Percentiles rank a stretch among this genome's conserved stretches.
Evolutionary conservation across 2,329 filamentous ascomycete species (phyloP).

Genomic region (Diaporthe caulivora): DNA sequence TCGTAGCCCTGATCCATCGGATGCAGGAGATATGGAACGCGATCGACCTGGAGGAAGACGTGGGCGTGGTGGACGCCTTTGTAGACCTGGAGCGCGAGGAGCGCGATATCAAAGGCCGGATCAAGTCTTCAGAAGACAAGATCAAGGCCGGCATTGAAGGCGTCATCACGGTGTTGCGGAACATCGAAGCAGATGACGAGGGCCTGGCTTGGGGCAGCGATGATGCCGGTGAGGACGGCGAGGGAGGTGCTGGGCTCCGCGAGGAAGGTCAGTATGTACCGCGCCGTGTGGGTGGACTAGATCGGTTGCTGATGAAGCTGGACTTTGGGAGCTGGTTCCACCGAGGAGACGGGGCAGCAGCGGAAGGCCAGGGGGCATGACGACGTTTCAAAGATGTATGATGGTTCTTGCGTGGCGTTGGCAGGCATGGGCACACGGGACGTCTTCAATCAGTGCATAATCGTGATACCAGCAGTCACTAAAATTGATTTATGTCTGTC

Average conservation of each 20-base stretch:
- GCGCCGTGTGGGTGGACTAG: constrained; percentile 81
- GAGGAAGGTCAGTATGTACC: constrained; percentile 73
- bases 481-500: background rate
- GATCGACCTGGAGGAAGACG: constrained; percentile 84
- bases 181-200: constrained; percentile 55
- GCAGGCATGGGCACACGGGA: background rate
- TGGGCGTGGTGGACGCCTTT: constrained; percentile 83
- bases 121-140: constrained; percentile 72
- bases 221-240: constrained; percentile 47
- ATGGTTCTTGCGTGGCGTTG: constrained; percentile 27
- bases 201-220: constrained; percentile 53
- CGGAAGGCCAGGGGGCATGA: background rate
- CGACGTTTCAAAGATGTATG: background rate
- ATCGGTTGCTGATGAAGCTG: constrained; percentile 90
- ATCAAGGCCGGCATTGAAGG: constrained; percentile 77
- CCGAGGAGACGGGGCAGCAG: constrained; percentile 45
- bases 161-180: constrained; percentile 69
- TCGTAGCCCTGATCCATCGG: constrained; percentile 81
- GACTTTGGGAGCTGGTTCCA: constrained; percentile 75
- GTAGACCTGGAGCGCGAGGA: constrained; percentile 81
- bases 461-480: constrained; percentile 30
- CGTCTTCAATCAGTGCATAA: background rate
- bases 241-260: constrained; percentile 44
- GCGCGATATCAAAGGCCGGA: constrained; percentile 71
- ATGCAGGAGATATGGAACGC: constrained; percentile 82